Evolutionary conservation across 371 early-diverging fungal genomes (phyloP), one percentile per base, ranked within the genome.

Genomic region (Mortierella sp.): DNA sequence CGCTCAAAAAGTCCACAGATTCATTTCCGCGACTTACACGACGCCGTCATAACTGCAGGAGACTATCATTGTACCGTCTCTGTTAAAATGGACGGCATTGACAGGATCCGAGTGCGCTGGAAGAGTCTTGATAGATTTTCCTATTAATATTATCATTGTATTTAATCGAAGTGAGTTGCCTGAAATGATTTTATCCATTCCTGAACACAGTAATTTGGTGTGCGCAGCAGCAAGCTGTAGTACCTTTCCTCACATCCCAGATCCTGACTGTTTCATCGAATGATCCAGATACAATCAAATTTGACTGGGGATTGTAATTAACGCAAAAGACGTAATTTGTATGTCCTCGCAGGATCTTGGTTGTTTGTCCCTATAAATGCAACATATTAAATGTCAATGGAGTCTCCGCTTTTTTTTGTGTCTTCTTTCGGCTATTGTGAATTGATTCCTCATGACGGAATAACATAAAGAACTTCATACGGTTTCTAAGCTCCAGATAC

Each of bases 71-170:
- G 97, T 94, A 28, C 99, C 98, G 84, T 99, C 99, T 65, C 97
- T 89, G 84, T 97, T 97, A 76, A 99, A 99, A 79, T 96, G 96
- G 4, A 97, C 96, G 4, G 96, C 94, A 33, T 97, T 91, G 21
- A 99, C 99, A 10, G 98, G 99, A 73, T 98, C 98, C 40, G 97
- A 95, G 84, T 99, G 99, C 16, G 97, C 99, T 16, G 96, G 95
- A 57, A 99, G 86, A 1, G 92, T 92, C 76, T 93, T 95, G 76
- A 97, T 89, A 76, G 96, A 98, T 84, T 94, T 93, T 58, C 92
- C 92, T 91, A 71, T n/a, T 45, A 24, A 16, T 10, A 32, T 28
- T 1, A 38, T 22, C 28, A 59, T 32, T 32, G 28, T 28, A 28
- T 28, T 28, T 28, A 28, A 28, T 28, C 28, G 1, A 28, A 28